Evolutionary conservation across 371 early-diverging fungal species (phyloP).

Genomic region (Cokeromyces recurvatus): DNA sequence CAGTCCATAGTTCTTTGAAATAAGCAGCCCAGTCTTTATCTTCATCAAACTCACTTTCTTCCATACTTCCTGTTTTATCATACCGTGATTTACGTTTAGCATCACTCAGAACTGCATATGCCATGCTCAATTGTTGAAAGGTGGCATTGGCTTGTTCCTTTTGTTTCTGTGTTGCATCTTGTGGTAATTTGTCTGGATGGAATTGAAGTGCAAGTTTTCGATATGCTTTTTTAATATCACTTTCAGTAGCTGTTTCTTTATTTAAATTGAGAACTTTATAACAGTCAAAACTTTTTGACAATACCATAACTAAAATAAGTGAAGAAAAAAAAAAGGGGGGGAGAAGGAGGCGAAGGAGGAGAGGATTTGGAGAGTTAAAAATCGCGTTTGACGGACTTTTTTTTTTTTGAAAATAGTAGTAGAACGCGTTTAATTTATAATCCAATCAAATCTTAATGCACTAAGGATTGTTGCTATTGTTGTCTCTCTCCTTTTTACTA

Average conservation of each 20-base stretch:
- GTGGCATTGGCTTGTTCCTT: slow-evolving; percentile 67
- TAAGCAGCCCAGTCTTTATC: slow-evolving; percentile 78
- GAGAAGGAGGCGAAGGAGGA: neutral
- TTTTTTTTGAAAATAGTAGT: too few species aligned
- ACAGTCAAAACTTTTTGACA: slow-evolving; percentile 10
- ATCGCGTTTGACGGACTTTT: too few species aligned
- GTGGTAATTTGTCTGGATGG: slow-evolving; percentile 81
- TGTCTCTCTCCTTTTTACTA: too few species aligned
- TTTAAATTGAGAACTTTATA: slow-evolving; percentile 72
- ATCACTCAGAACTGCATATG: slow-evolving; percentile 85
- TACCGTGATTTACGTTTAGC: slow-evolving; percentile 68
- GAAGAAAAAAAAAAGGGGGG: too few species aligned
- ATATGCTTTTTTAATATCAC: slow-evolving; percentile 84
- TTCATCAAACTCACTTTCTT: slow-evolving; percentile 27
- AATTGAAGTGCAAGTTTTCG: slow-evolving; percentile 72
- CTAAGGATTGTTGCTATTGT: too few species aligned
- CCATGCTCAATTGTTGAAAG: slow-evolving; percentile 81
- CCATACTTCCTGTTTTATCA: slow-evolving; percentile 59
- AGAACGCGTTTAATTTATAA: too few species aligned
- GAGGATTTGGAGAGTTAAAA: too few species aligned
- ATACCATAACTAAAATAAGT: neutral
- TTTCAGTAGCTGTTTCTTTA: slow-evolving; percentile 47
- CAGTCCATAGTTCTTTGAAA: slow-evolving; percentile 79
- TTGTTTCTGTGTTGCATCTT: slow-evolving; percentile 55
- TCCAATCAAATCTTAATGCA: too few species aligned